Evolutionary conservation across 306 rosid genomes (phyloP), one percentile per base, ranked within the genome.

Genomic region (Vigna angularis): DNA sequence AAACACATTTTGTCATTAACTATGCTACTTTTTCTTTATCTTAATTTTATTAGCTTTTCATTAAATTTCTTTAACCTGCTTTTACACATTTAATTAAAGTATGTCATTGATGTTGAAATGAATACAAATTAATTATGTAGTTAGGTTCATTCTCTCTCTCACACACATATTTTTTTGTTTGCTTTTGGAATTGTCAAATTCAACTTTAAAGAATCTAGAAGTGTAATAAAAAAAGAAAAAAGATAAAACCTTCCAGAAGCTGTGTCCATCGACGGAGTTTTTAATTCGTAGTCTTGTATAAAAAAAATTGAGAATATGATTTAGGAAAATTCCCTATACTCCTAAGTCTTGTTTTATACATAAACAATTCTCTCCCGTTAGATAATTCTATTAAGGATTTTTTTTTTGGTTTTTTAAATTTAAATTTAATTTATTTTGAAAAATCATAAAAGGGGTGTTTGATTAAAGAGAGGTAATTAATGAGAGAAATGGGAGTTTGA

Each of bases 151-250:
- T 20, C 32, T 7, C 4, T 55, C 32, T 20, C 18, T 30, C 74
- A 48, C 38, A 24, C 12, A 12, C 9, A 24, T 2, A 0, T 45
- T 45, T 6, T 47, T 48, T 11, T 9, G 11, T 55, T 20, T 55
- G 24, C 17, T 9, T 11, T 16, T 38, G 50, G 22, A 17, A 65
- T 40, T 38, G 11, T 9, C 34, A 59, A 45, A 28, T 44, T n/a
- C 59, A 59, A n/a, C 58, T 59, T 17, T 44, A 58, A 7, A 22
- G 22, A 9, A 26, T 79, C 74, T 79, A 79, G 78, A 79, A 79
- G 73, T 51, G n/a, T 3, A 65, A 40, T 40, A 40, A 65, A 38
- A 40, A 65, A 9, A 18, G 1, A 64, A 34, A 26, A 16, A 63
- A 64, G 28, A 64, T 5, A 65, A 65, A 40, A 18, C 32, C 26